Percentiles rank a stretch among this genome's conserved stretches.
phyloP scores from a whole-genome alignment of 177 flowering plant species.

The Vitis hybrid region DNA sequence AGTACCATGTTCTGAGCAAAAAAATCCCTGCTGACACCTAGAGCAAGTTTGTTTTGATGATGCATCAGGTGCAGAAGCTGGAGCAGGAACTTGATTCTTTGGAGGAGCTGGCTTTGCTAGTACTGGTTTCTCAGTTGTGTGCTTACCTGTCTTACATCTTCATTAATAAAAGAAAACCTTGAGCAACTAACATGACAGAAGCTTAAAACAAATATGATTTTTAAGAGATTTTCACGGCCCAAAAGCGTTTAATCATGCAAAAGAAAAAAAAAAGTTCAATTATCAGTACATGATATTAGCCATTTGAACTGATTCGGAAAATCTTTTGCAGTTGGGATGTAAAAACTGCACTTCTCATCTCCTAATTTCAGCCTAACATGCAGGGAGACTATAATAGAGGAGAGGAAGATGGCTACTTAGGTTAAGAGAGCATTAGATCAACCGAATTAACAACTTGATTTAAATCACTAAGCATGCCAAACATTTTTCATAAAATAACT shows the following conservation, averaged over 20 bases:
- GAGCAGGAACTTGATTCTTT: slow-evolving; percentile 31
- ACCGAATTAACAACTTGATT: too few species aligned
- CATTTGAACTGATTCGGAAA: too few species aligned
- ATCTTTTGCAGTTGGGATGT: too few species aligned
- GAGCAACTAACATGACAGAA: slow-evolving; percentile 5
- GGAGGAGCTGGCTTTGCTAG: slow-evolving; percentile 37
- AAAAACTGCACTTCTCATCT: too few species aligned
- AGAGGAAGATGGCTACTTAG: too few species aligned
- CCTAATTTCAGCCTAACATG: too few species aligned
- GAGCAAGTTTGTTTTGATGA: slow-evolving; percentile 63
- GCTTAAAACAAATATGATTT: not conserved
- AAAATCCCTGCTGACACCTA: slow-evolving; percentile 91
- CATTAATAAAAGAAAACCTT: slow-evolving; percentile 23
- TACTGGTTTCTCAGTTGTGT: slow-evolving; percentile 90
- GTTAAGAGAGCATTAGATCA: too few species aligned
- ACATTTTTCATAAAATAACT: too few species aligned
- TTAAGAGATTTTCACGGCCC: not conserved
- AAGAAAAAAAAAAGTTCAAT: not conserved
- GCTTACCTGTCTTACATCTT: slow-evolving; percentile 94
- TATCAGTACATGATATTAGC: too few species aligned
- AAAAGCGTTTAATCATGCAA: not conserved
- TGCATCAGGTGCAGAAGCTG: slow-evolving; percentile 32
- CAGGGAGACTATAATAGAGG: too few species aligned
- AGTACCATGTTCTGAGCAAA: slow-evolving; percentile 95
- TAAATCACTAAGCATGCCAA: too few species aligned